Percentiles rank a stretch among this genome's conserved stretches.
Conservation (phyloP, 495 filamentous ascomycete genomes). For the Neurospora terricola region DNA sequence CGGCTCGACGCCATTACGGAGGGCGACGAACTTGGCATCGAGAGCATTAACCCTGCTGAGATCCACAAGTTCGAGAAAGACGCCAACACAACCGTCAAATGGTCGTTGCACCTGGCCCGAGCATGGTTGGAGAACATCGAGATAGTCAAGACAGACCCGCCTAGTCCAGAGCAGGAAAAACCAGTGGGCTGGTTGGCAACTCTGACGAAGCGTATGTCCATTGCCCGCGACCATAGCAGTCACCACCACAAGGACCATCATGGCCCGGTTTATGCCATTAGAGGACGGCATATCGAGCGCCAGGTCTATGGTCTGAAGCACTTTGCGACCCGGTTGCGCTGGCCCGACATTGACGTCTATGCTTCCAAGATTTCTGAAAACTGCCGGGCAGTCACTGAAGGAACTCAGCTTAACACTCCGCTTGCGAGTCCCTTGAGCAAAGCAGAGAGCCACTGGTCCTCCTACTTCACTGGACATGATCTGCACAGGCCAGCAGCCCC, state of each 20-base stretch:
- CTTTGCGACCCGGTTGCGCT: constrained; percentile 46
- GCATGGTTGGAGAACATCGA: constrained; percentile 68
- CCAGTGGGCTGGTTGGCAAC: constrained; percentile 40
- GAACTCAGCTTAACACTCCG: constrained; percentile 33
- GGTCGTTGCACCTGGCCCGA: constrained; percentile 69
- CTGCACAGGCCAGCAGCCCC: constrained; percentile 4
- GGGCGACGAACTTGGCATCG: constrained; percentile 38
- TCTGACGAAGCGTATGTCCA: constrained; percentile 41
- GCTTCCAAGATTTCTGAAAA: constrained; percentile 30
- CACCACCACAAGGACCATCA: constrained; percentile 20
- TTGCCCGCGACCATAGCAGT: constrained; percentile 29
- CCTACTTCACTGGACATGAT: constrained; percentile 22
- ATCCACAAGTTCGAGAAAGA: constrained; percentile 53
- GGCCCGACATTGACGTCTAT: constrained; percentile 39
- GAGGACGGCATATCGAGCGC: constrained; percentile 35
- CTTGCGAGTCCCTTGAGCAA: constrained; percentile 22
- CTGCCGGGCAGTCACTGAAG: constrained; percentile 25
- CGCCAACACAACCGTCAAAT: constrained; percentile 59
- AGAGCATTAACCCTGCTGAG: constrained; percentile 47
- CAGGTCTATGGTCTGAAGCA: constrained; percentile 47
- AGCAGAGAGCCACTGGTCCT: constrained; percentile 29
- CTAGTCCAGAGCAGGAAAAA: constrained; percentile 16
- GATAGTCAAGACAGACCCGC: constrained; percentile 33
- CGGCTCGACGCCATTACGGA: constrained; percentile 63
- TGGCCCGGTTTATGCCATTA: constrained; percentile 30